Percentiles rank a stretch among this genome's conserved stretches.
These are phyloP conservation scores for Exutisphaerella laricina DNA, from an alignment of 2,329 filamentous ascomycete genomes.

Conservation along the genomic window DNA sequence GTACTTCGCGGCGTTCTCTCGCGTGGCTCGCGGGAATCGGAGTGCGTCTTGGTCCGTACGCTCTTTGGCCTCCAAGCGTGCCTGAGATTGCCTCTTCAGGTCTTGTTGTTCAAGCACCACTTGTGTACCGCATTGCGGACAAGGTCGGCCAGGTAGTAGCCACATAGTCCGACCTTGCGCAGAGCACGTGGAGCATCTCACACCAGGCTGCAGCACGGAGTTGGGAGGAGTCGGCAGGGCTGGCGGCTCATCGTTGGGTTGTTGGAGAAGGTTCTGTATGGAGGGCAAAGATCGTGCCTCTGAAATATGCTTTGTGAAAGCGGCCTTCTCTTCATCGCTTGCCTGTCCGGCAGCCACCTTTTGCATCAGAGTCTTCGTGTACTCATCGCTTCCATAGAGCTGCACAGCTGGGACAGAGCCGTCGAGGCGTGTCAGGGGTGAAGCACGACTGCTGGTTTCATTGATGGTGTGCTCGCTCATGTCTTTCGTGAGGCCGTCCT, in stretches of 20 bases:
- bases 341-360: conserved; percentile 22
- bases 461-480: conserved; percentile 15
- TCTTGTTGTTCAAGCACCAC: not conserved
- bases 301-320: conserved; percentile 18
- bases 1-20: conserved; percentile 27
- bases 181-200: not conserved
- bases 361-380: conserved; percentile 23
- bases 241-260: not conserved
- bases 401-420: conserved; percentile 10
- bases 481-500: too few relatives aligned
- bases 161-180: not conserved
- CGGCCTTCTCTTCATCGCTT: conserved; percentile 16
- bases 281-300: conserved; percentile 11
- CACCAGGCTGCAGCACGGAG: not conserved
- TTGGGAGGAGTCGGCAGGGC: not conserved
- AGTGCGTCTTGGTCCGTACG: not conserved
- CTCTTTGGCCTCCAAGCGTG: not conserved
- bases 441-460: conserved; percentile 1
- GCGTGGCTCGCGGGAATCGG: conserved; percentile 23
- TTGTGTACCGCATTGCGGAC: not conserved
- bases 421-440: conserved; percentile 5
- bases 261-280: conserved; percentile 10
- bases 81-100: not conserved
- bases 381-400: conserved; percentile 18
- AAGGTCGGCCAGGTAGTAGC: not conserved